Percentiles rank a stretch among this genome's conserved stretches.
Evolutionary conservation across 2,329 filamentous ascomycete species (phyloP).

Genomic region (Cercospora brassicicola): DNA sequence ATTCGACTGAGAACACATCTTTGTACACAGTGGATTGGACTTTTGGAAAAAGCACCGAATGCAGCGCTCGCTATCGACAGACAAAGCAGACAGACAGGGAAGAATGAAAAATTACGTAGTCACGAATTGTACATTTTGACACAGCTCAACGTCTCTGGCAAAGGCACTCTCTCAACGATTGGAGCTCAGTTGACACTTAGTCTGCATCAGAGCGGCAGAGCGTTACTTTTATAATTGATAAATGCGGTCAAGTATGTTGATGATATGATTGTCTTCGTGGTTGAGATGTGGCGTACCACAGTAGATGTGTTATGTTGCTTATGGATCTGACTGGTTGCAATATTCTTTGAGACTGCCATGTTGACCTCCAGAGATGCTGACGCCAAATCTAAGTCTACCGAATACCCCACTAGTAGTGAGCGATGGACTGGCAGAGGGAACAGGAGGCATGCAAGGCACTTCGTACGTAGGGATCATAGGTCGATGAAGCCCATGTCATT

Average conservation of each 20-base stretch:
- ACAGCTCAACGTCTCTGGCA: neutral
- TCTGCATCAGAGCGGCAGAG: neutral
- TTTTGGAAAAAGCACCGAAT: neutral
- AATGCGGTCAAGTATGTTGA: neutral
- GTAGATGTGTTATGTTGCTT: no score
- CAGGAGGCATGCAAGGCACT: neutral
- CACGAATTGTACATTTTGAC: neutral
- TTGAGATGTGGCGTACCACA: neutral
- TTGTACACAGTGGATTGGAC: neutral
- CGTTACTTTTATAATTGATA: neutral
- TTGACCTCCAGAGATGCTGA: no score
- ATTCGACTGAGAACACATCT: no score
- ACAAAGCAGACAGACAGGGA: neutral
- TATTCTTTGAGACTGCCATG: neutral
- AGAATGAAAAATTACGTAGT: neutral
- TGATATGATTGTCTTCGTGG: neutral
- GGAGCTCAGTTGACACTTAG: neutral
- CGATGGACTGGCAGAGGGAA: neutral
- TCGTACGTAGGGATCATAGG: neutral
- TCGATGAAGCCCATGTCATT: neutral
- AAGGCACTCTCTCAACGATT: neutral
- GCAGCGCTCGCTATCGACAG: neutral
- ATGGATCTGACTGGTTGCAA: no score
- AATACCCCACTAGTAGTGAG: neutral
- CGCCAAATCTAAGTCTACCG: neutral